Evolutionary conservation across 2,329 filamentous ascomycete genomes (phyloP), one percentile per base, ranked within the genome.

Genomic region (Paraphoma sp.): DNA sequence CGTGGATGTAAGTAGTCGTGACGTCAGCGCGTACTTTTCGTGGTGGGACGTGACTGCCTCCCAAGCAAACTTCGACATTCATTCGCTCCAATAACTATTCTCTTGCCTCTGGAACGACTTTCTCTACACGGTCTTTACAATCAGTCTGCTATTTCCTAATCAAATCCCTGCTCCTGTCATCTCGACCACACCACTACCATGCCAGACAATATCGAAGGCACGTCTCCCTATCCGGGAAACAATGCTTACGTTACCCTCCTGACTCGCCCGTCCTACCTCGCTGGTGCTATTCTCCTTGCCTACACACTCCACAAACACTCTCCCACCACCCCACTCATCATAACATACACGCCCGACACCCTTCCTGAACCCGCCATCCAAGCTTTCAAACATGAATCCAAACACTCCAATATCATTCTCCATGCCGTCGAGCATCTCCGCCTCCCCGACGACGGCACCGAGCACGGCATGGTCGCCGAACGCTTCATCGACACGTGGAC

Each of bases 401-500:
- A 64, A 1, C 67, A 76, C 47, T 75, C 74, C 8, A 79, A 81
- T 40, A 70, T 82, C 16, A 70, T 78, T 31, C 63, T 80, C 4
- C 70, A 74, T 14, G 62, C 74, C 14, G 76, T 82, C 47, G 67
- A 78, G 14, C 75, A 78, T 17, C 69, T 85, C 1, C 69, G 78
- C 4, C 76, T 81, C 18, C 68, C 75, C 0, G 62, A 64, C 16
- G 59, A 65, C 55, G 64, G 63, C 12, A 64, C 63, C 0, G 60
- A 62, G 23, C 67, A 75, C 48, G 74, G 76, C 41, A 74, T 78
- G 54, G 82, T 85, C 31, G 81, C 82, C 1, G 78, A 82, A 54
- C 78, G 82, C 18, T 84, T 84, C 69, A 76, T 75, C 54, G 83
- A 85, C 60, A 85, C 83, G 3, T 84, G 82, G 80, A 84, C 82